A percentile compares a stretch with the other conserved stretches of the same genome.
These are phyloP conservation scores for Saccharomycopsis hybrid DNA, from an alignment of 1,139 yeast genomes.

Conservation along the genomic window DNA sequence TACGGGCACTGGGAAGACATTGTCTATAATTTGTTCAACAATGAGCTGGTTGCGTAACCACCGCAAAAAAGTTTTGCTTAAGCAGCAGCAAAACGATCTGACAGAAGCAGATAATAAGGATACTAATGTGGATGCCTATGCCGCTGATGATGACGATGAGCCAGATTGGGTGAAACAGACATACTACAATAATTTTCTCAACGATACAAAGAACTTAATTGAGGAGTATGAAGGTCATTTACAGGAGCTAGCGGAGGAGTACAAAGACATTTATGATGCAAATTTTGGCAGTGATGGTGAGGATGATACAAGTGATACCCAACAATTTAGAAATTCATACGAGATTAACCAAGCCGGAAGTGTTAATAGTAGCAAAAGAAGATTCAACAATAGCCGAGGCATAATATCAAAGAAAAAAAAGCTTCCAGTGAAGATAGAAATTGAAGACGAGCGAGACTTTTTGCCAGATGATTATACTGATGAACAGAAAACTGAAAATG, in stretches of 20 bases:
- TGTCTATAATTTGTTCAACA: slow-evolving; percentile 79
- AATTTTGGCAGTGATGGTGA: slow-evolving; percentile 19
- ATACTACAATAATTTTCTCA: slow-evolving; percentile 31
- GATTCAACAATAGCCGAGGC: not conserved
- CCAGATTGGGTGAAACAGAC: slow-evolving; percentile 54
- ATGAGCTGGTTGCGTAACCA: slow-evolving; percentile 78
- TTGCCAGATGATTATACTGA: slow-evolving; percentile 32
- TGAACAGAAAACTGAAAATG: too few species aligned
- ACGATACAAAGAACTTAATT: slow-evolving; percentile 30
- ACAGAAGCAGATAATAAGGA: slow-evolving; percentile 19
- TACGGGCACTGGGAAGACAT: slow-evolving; percentile 91
- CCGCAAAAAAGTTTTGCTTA: slow-evolving; percentile 31
- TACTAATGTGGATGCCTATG: slow-evolving; percentile 10
- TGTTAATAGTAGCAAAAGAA: too few species aligned
- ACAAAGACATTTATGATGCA: slow-evolving; percentile 17
- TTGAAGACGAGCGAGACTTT: slow-evolving; percentile 28
- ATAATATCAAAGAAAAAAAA: slow-evolving; percentile 17
- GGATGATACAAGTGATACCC: not conserved
- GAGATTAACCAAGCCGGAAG: slow-evolving; percentile 7
- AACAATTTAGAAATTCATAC: slow-evolving; percentile 1
- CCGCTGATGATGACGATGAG: slow-evolving; percentile 43
- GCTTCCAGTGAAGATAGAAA: slow-evolving; percentile 19
- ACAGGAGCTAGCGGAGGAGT: slow-evolving; percentile 25
- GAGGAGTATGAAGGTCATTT: slow-evolving; percentile 36
- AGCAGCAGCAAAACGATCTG: not conserved